Percentiles rank a stretch among this genome's conserved stretches.
Conservation (phyloP, 345 rosid genomes). For the rapeseed (Brassica napus) region DNA sequence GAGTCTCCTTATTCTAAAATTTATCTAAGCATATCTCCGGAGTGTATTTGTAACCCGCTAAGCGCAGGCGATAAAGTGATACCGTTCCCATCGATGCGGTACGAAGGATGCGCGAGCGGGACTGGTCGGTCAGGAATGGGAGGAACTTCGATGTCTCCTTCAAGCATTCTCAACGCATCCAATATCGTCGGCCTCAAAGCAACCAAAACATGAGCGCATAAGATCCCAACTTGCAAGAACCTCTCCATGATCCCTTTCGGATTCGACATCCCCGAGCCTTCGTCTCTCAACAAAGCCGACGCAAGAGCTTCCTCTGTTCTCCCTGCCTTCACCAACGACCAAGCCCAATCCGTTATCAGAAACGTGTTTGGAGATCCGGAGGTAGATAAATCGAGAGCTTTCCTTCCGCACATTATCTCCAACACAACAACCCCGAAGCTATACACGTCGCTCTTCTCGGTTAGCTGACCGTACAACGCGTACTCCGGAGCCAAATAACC, state of each 20-base stretch:
- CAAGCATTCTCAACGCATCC: slow-evolving; percentile 87
- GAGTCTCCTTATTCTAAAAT: slow-evolving; percentile 5
- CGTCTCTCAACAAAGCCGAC: slow-evolving; percentile 44
- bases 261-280: slow-evolving; percentile 45
- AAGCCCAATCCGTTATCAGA: slow-evolving; percentile 89
- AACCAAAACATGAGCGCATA: slow-evolving; percentile 94
- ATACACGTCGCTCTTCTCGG: slow-evolving; percentile 91
- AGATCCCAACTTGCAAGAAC: slow-evolving; percentile 74
- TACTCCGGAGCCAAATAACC: slow-evolving; percentile 95
- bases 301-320: slow-evolving; percentile 66
- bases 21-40: slow-evolving; percentile 36
- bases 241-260: slow-evolving; percentile 84
- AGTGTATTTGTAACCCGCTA: slow-evolving; percentile 30
- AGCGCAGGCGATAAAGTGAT: slow-evolving; percentile 38
- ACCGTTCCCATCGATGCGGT: slow-evolving; percentile 33
- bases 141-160: slow-evolving; percentile 89
- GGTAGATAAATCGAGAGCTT: slow-evolving; percentile 74
- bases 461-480: slow-evolving; percentile 85
- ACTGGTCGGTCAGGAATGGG: slow-evolving; percentile 72
- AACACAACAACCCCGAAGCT: slow-evolving; percentile 88
- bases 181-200: slow-evolving; percentile 79
- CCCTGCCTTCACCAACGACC: slow-evolving; percentile 80
- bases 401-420: slow-evolving; percentile 90
- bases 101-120: slow-evolving; percentile 44
- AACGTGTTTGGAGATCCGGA: slow-evolving; percentile 58